phyloP scores from a whole-genome alignment of 2,329 filamentous ascomycete genomes.

The Stemphylium lycopersici region DNA sequence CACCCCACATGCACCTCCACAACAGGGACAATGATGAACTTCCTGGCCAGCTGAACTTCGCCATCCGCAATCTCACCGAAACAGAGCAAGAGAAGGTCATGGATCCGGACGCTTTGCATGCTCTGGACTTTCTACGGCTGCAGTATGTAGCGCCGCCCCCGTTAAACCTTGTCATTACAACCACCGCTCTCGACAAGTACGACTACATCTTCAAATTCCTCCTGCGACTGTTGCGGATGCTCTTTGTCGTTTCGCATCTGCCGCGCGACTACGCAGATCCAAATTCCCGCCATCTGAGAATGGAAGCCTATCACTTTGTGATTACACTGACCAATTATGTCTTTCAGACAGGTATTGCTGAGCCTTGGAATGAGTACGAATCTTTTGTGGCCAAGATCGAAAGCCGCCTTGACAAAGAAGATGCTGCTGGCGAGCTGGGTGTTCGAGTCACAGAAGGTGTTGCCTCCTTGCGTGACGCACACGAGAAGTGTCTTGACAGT shows the following conservation, averaged over 20 bases:
- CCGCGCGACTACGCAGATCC: conserved; percentile 34
- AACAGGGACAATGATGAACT: conserved; percentile 45
- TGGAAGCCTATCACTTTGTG: conserved; percentile 82
- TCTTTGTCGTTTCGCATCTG: conserved; percentile 67
- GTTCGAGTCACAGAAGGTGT: conserved; percentile 63
- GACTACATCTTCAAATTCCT: conserved; percentile 84
- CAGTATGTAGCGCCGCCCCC: conserved; percentile 80
- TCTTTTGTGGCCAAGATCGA: conserved; percentile 69
- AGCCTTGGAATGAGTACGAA: conserved; percentile 75
- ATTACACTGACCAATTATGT: conserved; percentile 76
- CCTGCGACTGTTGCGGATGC: conserved; percentile 76
- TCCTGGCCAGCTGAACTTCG: conserved; percentile 65
- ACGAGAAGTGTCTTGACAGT: conserved; percentile 74
- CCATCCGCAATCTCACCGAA: conserved; percentile 73
- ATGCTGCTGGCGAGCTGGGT: conserved; percentile 54
- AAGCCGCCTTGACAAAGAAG: conserved; percentile 56
- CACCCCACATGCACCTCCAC: conserved; percentile 11
- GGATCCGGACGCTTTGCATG: conserved; percentile 80
- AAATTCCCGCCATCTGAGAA: conserved; percentile 60
- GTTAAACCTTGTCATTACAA: conserved; percentile 75
- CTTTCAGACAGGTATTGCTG: conserved; percentile 76
- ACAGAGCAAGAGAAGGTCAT: conserved; percentile 84
- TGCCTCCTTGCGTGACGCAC: conserved; percentile 69
- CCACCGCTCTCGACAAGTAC: conserved; percentile 74
- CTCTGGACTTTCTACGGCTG: conserved; percentile 89